These are phyloP conservation scores for Ganoderma meredithae DNA, from an alignment of 1,284 basidiomycete genomes.

Conservation along the genomic window DNA sequence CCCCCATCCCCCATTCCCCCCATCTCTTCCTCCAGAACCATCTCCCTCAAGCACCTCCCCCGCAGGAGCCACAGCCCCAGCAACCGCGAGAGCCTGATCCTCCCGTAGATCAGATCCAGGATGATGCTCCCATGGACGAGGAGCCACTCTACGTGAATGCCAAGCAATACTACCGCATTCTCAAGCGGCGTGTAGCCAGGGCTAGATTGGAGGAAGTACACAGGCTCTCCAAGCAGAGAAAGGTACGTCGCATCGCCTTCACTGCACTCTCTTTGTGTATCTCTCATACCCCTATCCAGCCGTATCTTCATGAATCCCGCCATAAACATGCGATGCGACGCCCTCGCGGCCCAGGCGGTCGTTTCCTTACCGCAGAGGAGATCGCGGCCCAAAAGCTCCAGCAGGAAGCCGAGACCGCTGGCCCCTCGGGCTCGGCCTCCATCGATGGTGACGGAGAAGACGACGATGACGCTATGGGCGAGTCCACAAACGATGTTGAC, in stretches of 20 bases:
- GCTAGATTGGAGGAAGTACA: slow-evolving; percentile 93
- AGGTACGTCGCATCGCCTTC: slow-evolving; percentile 58
- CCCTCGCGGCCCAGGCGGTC: slow-evolving; percentile 94
- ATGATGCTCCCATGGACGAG: slow-evolving; percentile 71
- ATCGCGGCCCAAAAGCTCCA: slow-evolving; percentile 80
- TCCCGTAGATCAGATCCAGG: slow-evolving; percentile 44
- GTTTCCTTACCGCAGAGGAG: slow-evolving; percentile 95
- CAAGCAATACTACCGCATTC: slow-evolving; percentile 96
- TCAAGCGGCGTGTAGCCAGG: slow-evolving; percentile 89
- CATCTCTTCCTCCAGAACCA: slow-evolving; percentile 40
- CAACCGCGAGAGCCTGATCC: slow-evolving; percentile 39
- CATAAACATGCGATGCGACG: slow-evolving; percentile 98
- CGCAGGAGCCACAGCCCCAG: slow-evolving; percentile 28
- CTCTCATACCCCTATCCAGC: slow-evolving; percentile 56
- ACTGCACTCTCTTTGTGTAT: slow-evolving; percentile 3
- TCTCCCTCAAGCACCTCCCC: slow-evolving; percentile 27
- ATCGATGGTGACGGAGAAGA: slow-evolving; percentile 46
- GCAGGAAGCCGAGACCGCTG: slow-evolving; percentile 39
- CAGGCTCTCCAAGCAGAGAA: slow-evolving; percentile 88
- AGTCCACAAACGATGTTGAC: slow-evolving; percentile 36
- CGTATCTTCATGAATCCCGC: slow-evolving; percentile 95
- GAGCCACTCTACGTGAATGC: slow-evolving; percentile 97
- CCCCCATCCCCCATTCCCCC: too few species aligned
- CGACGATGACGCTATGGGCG: slow-evolving; percentile 43
- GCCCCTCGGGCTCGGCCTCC: slow-evolving; percentile 39